Base-by-base conservation (phyloP, 768 basidiomycete genomes). In the Calocybe indica region DNA sequence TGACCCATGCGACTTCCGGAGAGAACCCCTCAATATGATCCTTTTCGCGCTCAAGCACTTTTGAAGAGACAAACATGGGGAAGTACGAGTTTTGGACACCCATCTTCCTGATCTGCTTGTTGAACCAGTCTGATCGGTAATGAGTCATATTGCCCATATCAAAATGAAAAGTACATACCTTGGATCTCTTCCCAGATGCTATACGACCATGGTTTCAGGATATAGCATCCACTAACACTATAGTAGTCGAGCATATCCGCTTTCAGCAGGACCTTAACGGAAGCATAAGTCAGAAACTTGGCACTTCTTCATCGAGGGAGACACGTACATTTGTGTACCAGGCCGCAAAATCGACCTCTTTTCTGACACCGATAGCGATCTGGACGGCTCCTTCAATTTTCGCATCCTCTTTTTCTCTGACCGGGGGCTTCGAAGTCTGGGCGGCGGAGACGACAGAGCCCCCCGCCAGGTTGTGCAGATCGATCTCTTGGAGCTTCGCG, bases 1-100 rank as follows among this genome's bases (percentile, higher is more conserved):
- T 99, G 48, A 99, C 96, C 96, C 96, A 99, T n/a, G 96, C 96
- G 32, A 99, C 96, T 68, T 99, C 96, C 3, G 96, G 94, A 48
- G 95, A 95, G 71, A 99, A 99, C 2, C 96, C 96, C 65, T 98
- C 96, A 50, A 99, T 92, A 64, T 99, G 96, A 58, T 98, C 84
- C 72, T 98, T 98, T 68, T 99, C 96, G 45, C 89, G 80, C 67
- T 99, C 94, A 48, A 99, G 79, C 22, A 94, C 89, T 48, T 89
- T 92, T 49, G 79, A 67, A 0, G 93, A 94, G 32, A 99, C 88
- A 58, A 98, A 98, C 92, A 99, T 97, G 3, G 96, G 96, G 79
- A 99, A 99, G 62, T 97, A 99, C 4, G 92, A 85, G 63, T 98
- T 97, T 64, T 96, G 90, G 12, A 98, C 95, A 40, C 86, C 96